A percentile compares a stretch with the other conserved stretches of the same genome.
These are phyloP conservation scores for Raphanus hybrid DNA, from an alignment of 441 rosid genomes.

Conservation along the genomic window DNA sequence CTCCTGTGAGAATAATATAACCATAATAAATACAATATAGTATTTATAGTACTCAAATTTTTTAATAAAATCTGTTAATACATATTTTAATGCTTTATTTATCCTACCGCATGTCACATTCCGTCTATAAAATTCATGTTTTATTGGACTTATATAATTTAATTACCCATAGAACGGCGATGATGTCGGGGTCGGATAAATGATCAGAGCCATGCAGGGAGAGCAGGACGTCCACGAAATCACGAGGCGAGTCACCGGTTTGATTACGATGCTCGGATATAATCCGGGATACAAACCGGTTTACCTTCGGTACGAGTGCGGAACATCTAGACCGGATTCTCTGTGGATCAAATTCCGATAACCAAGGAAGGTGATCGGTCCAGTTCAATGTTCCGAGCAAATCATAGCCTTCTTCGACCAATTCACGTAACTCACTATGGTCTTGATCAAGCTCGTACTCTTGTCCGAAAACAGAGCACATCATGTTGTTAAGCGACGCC, in stretches of 20 bases:
- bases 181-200: conserved; percentile 64
- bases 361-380: conserved; percentile 78
- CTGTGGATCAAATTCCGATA: conserved; percentile 67
- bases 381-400: conserved; percentile 68
- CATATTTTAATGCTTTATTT: neutral
- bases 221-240: conserved; percentile 76
- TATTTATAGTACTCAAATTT: neutral
- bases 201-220: conserved; percentile 62
- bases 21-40: neutral
- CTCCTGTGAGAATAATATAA: too few species aligned
- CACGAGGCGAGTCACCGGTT: conserved; percentile 38
- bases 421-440: conserved; percentile 43
- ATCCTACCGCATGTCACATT: conserved; percentile 19
- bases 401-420: conserved; percentile 81
- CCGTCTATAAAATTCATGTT: neutral
- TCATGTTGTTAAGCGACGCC: too few species aligned
- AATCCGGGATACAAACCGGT: conserved; percentile 63
- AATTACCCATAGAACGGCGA: conserved; percentile 85
- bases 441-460: conserved; percentile 48
- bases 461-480: conserved; percentile 67
- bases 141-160: neutral
- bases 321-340: conserved; percentile 72
- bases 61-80: too few species aligned
- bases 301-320: conserved; percentile 65
- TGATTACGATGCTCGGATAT: conserved; percentile 54